Evolutionary conservation across 768 basidiomycete genomes (phyloP), one percentile per base, ranked within the genome.

Genomic region (Mycena rosella): DNA sequence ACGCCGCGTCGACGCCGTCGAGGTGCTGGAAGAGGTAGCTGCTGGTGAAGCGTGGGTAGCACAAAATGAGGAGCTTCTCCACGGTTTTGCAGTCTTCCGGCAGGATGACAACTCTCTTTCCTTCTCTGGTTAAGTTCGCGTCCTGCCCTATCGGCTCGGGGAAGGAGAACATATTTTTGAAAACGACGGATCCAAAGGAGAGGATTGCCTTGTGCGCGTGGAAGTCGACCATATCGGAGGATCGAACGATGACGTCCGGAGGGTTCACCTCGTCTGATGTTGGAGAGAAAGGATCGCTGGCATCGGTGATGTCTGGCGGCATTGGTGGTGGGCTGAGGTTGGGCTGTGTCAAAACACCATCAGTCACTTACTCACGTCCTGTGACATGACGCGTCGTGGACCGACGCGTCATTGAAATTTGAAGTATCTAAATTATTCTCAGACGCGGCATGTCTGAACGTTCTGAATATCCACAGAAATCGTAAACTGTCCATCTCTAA

Each of bases 141-240:
- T 72, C 57, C 17, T 56, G 55, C 30, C 74, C 75, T 3, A 70
- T 67, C 8, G 74, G 67, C 1, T 81, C 74, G 9, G 70, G 66
- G 24, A 83, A 83, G 7, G 85, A 34, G 20, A 64, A 55, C 66
- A 71, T 63, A 29, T 71, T 22, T 22, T 40, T 54, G 65, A 71
- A 71, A 17, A 87, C 75, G 6, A 78, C 72, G n/a, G 86, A 87
- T 1, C 80, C 82, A 14, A 82, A 62, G 22, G 80, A 76, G 8
- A 87, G 76, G 64, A 86, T 75, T 29, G 77, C 66, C 58, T 81
- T 81, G 76, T 84, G 82, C 55, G 84, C 82, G 54, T 77, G 76
- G 73, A 85, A 85, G 20, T 67, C 68, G 60, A 72, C 68, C 29
- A 42, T 26, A 27, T 87, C 85, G 26, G 77, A 80, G 22, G 83